A percentile compares a stretch with the other conserved stretches of the same genome.
Conservation (phyloP, 139 green algal genomes). For the Chlamydomonas schloesseri region DNA sequence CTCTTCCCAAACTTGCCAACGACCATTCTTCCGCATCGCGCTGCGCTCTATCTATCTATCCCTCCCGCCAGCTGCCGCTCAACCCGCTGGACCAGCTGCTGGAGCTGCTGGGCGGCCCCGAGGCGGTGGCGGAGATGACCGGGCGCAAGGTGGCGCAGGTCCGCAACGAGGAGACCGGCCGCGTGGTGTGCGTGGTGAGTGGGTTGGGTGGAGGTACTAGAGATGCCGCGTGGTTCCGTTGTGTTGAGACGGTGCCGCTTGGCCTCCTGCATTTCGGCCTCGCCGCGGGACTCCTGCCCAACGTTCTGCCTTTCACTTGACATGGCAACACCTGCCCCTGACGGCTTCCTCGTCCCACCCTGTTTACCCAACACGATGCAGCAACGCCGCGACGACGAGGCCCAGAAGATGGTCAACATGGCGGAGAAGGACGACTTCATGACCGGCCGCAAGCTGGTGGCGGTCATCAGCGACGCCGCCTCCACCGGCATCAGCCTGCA, state of each 20-base stretch:
- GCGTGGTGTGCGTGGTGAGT: conserved; percentile 53
- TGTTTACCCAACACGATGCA: too few species aligned
- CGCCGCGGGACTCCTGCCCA: too few species aligned
- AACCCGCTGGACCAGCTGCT: conserved; percentile 77
- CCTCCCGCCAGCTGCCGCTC: conserved; percentile 63
- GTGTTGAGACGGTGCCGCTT: too few species aligned
- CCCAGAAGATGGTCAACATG: conserved; percentile 72
- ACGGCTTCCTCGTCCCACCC: too few species aligned
- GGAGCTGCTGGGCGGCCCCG: conserved; percentile 66
- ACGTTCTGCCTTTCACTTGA: too few species aligned
- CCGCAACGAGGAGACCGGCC: conserved; percentile 26
- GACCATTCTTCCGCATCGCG: too few species aligned
- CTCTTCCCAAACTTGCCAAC: too few species aligned
- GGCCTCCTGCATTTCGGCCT: too few species aligned
- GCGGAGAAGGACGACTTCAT: conserved; percentile 75
- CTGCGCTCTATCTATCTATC: too few species aligned
- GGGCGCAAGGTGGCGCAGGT: conserved; percentile 66
- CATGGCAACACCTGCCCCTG: too few species aligned
- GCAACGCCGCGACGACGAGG: conserved; percentile 39
- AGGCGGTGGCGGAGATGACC: conserved; percentile 81
- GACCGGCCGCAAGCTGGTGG: conserved; percentile 70
- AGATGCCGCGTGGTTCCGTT: too few species aligned
- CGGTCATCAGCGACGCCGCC: conserved; percentile 83
- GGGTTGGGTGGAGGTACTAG: too few species aligned
- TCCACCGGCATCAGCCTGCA: conserved; percentile 88